Conservation (phyloP, 179 eudicot genomes). For the Vitellaria paradoxa region DNA sequence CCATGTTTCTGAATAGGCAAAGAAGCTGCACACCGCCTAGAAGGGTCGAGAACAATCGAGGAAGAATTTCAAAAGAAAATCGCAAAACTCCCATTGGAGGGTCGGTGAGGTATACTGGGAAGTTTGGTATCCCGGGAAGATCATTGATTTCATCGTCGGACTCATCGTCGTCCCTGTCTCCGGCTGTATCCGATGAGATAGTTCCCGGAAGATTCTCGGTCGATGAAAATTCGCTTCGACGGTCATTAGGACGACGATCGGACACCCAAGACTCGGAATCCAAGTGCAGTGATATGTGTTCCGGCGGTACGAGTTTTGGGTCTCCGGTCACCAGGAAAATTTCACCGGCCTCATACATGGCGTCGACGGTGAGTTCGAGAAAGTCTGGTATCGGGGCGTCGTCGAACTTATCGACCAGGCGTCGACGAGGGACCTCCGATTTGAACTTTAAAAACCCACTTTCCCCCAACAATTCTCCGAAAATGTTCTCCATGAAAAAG, state of each 20-base stretch:
- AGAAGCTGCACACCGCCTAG: conserved; percentile 33
- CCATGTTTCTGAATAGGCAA: conserved; percentile 24
- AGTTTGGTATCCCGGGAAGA: conserved; percentile 20
- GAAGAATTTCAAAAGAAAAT: conserved; percentile 29
- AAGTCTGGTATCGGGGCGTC: conserved; percentile 22
- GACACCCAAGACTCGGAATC: conserved; percentile 27
- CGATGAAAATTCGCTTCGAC: neutral
- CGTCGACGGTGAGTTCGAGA: conserved; percentile 26
- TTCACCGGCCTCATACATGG: conserved; percentile 28
- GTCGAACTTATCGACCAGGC: too few species aligned
- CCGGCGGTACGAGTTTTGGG: conserved; percentile 14
- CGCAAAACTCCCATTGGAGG: conserved; percentile 39
- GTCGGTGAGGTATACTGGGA: conserved; percentile 41
- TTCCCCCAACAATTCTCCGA: neutral
- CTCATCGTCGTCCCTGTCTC: neutral
- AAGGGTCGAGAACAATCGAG: conserved; percentile 22
- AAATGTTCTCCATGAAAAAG: conserved; percentile 15
- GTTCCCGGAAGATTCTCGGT: conserved; percentile 39
- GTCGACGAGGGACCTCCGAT: too few species aligned
- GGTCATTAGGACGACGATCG: conserved; percentile 22
- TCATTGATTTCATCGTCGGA: conserved; percentile 18
- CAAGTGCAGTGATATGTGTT: conserved; percentile 26
- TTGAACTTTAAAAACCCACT: too few species aligned
- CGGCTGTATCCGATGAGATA: conserved; percentile 6
- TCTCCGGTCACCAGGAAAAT: conserved; percentile 1